phyloP scores from a whole-genome alignment of 2,329 filamentous ascomycete genomes.

The Cadophora luteo-olivacea region DNA sequence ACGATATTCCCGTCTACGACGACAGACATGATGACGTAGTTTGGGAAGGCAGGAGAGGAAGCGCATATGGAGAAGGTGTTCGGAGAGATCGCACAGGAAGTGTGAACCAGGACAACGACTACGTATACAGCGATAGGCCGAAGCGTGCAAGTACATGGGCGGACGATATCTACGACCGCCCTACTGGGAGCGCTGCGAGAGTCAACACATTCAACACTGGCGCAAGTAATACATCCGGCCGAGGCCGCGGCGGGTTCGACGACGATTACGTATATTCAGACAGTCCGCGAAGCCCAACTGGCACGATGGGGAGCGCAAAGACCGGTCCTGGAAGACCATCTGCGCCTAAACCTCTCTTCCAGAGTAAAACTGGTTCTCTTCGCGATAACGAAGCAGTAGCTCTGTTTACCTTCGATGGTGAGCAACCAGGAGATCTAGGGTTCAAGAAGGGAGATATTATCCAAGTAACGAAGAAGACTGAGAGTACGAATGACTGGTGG shows the following conservation, averaged over 20 bases:
- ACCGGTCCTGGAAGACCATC: conserved; percentile 76
- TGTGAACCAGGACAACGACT: conserved; percentile 49
- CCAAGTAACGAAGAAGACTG: conserved; percentile 91
- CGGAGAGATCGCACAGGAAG: conserved; percentile 56
- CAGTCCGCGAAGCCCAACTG: conserved; percentile 45
- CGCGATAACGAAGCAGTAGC: conserved; percentile 85
- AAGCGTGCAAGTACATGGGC: conserved; percentile 74
- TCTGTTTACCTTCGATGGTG: conserved; percentile 91
- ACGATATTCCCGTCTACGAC: conserved; percentile 90
- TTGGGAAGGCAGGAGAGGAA: conserved; percentile 79
- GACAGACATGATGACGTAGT: conserved; percentile 81
- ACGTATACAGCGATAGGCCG: conserved; percentile 62
- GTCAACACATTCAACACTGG: conserved; percentile 33
- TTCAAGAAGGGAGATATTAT: conserved; percentile 99
- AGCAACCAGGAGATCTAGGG: conserved; percentile 88
- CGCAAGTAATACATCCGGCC: conserved; percentile 31
- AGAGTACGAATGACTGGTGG: conserved; percentile 96
- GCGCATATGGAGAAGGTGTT: conserved; percentile 72
- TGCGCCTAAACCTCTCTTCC: conserved; percentile 89
- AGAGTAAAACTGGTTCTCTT: conserved; percentile 59
- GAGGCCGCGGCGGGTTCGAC: conserved; percentile 51
- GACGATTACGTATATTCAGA: conserved; percentile 64
- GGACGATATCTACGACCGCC: conserved; percentile 75
- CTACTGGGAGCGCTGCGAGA: conserved; percentile 42
- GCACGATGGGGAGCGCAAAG: conserved; percentile 45